phyloP scores from a whole-genome alignment of 805 yeast genomes.

The Wickerhamiella hasegawae region DNA sequence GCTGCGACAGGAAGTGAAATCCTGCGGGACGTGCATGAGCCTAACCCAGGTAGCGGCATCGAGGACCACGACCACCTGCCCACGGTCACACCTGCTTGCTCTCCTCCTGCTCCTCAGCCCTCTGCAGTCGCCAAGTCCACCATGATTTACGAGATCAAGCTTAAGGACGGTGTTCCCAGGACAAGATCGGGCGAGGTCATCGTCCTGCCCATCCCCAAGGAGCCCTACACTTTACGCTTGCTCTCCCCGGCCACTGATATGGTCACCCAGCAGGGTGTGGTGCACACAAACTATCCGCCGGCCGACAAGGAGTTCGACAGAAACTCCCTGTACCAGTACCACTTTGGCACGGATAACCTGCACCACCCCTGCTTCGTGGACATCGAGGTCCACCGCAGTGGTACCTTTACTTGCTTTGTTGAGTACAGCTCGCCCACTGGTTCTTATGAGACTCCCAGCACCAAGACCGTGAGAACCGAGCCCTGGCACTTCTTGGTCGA shows the following conservation, averaged over 20 bases:
- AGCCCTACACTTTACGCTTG: constrained; percentile 34
- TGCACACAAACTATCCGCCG: constrained; percentile 62
- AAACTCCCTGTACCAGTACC: constrained; percentile 36
- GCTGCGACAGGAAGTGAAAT: no score
- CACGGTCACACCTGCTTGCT: no score
- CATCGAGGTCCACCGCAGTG: constrained; percentile 52
- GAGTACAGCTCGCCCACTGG: constrained; percentile 30
- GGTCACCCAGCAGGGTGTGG: constrained; percentile 50
- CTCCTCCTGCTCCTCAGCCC: no score
- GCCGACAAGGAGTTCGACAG: constrained; percentile 36
- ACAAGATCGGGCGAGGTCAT: constrained; percentile 23
- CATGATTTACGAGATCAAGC: not conserved
- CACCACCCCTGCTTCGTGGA: constrained; percentile 46
- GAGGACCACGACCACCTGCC: no score
- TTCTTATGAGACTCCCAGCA: constrained; percentile 12
- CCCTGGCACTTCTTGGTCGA: constrained; percentile 59
- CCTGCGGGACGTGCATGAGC: no score
- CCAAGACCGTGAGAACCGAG: constrained; percentile 33
- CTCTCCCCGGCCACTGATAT: constrained; percentile 61
- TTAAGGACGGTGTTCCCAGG: constrained; percentile 19
- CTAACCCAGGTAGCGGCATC: no score
- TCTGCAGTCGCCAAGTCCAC: not conserved
- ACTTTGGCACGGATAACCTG: constrained; percentile 31
- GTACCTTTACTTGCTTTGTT: constrained; percentile 62
- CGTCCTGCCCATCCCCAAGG: constrained; percentile 25